phyloP scores from a whole-genome alignment of 352 stramenopile genomes.

The Discostella stelligera region DNA sequence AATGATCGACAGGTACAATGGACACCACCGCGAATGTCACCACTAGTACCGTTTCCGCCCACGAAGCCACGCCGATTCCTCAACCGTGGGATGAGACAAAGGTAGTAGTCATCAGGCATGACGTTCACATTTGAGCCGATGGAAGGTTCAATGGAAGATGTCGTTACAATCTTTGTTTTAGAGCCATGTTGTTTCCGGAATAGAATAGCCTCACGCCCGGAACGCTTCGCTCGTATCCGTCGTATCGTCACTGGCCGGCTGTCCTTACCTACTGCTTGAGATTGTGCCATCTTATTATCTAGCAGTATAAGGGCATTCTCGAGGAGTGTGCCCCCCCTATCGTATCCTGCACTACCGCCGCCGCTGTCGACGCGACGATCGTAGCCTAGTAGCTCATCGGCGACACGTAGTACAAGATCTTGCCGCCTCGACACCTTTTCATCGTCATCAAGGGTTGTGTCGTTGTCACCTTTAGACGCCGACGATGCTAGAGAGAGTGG shows the following conservation, averaged over 20 bases:
- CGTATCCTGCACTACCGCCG: conserved; percentile 25
- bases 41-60: neutral
- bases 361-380: conserved; percentile 4
- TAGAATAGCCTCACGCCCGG: conserved; percentile 26
- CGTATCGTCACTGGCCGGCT: conserved; percentile 12
- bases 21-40: conserved; percentile 9
- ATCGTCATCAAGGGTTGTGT: neutral
- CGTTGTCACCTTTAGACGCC: neutral
- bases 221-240: conserved; percentile 32
- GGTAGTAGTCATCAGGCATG: conserved; percentile 35
- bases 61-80: neutral
- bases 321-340: conserved; percentile 15
- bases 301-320: conserved; percentile 42
- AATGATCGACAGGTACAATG: conserved; percentile 48
- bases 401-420: conserved; percentile 33
- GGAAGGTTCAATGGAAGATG: too few relatives aligned
- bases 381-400: conserved; percentile 34
- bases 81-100: conserved; percentile 34
- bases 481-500: neutral
- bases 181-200: conserved; percentile 25
- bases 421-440: conserved; percentile 11
- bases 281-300: conserved; percentile 36
- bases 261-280: conserved; percentile 3
- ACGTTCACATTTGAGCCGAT: conserved; percentile 1
- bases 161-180: too few relatives aligned